Evolutionary conservation across 306 rosid genomes (phyloP).

Genomic region (Trifolium fragiferum): DNA sequence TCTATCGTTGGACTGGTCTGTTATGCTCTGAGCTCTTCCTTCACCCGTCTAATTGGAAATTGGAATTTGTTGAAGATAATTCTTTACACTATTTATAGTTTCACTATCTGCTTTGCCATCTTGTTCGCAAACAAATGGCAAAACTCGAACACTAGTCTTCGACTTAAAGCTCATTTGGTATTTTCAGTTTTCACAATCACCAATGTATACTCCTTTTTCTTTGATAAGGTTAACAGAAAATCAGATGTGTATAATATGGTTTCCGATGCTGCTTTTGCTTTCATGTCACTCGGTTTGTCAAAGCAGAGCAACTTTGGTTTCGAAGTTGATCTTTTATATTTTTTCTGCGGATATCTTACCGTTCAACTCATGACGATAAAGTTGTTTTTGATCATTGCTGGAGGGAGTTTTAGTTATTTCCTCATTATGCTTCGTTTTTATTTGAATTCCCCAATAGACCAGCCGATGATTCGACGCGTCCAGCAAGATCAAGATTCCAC

Average conservation of each 20-base stretch:
- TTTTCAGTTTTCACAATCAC: background rate
- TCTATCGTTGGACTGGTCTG: no score
- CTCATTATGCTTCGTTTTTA: slow-evolving; percentile 6
- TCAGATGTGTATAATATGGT: slow-evolving; percentile 25
- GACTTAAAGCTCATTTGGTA: background rate
- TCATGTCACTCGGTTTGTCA: slow-evolving; percentile 29
- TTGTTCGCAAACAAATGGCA: no score
- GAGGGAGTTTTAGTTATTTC: slow-evolving; percentile 12
- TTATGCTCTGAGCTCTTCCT: no score
- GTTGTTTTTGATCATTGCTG: slow-evolving; percentile 2
- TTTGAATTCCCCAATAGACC: background rate
- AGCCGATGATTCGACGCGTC: no score
- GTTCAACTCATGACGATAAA: slow-evolving; percentile 36
- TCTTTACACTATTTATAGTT: no score
- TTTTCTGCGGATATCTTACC: no score
- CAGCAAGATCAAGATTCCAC: no score
- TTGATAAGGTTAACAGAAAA: background rate
- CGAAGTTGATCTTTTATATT: slow-evolving; percentile 19
- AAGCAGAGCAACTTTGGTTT: slow-evolving; percentile 18
- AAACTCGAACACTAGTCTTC: no score
- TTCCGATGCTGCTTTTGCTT: slow-evolving; percentile 26
- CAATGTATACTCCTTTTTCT: background rate
- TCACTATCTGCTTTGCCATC: no score
- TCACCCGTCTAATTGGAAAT: no score
- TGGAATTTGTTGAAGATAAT: no score